Evolutionary conservation across 371 early-diverging fungal genomes (phyloP).

Genomic region (Mucor saturninus): DNA sequence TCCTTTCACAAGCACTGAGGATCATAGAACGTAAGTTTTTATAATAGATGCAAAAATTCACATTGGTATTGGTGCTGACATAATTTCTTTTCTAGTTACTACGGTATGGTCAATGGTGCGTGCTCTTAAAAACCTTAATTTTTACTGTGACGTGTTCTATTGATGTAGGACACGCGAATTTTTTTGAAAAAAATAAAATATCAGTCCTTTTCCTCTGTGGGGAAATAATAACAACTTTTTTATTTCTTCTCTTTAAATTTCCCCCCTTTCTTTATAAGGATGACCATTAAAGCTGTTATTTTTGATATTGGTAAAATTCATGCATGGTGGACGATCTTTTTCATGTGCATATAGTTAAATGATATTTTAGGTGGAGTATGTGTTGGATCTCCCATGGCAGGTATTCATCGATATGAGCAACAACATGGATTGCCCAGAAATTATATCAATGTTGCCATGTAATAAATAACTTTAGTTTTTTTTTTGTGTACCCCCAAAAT

Average conservation of each 20-base stretch:
- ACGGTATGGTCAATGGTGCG: slow-evolving; percentile 6
- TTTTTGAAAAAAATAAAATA: not conserved
- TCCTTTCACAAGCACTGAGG: slow-evolving; percentile 27
- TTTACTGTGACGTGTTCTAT: not conserved
- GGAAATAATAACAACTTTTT: not conserved
- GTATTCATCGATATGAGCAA: slow-evolving; percentile 73
- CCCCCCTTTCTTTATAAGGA: not conserved
- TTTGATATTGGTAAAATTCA: slow-evolving; percentile 24
- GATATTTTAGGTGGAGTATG: slow-evolving; percentile 72
- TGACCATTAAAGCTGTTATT: slow-evolving; percentile 27
- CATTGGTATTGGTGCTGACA: not conserved
- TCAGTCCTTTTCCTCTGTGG: not conserved
- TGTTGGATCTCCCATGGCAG: slow-evolving; percentile 81
- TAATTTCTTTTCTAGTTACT: slow-evolving; percentile 4
- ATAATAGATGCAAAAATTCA: not conserved
- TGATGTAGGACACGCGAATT: not conserved
- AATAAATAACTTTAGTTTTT: slow-evolving; percentile 18
- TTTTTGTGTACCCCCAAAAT: not conserved
- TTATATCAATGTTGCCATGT: slow-evolving; percentile 85
- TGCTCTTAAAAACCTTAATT: not conserved
- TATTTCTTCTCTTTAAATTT: not conserved
- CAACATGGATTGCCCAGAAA: slow-evolving; percentile 71
- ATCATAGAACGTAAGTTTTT: slow-evolving; percentile 26
- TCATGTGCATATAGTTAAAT: not conserved
- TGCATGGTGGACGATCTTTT: not conserved